Evolutionary conservation across 164 flowering plant species (phyloP), one percentile per base, ranked within the genome.

Genomic region (Umbellularia californica): DNA sequence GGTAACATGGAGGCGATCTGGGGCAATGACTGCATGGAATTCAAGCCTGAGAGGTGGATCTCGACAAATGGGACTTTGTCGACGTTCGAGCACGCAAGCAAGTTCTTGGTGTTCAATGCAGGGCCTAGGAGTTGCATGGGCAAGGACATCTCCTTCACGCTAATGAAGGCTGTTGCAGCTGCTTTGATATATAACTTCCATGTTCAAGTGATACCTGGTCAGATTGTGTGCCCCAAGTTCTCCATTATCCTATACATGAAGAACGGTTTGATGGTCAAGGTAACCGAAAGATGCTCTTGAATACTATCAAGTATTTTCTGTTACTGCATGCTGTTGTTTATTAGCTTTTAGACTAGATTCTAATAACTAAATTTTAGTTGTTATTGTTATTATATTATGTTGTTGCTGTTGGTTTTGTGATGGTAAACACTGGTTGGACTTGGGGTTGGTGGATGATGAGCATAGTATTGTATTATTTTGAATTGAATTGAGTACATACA

Each of bases 1-100:
- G 90, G 82, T 6, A 79, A 85, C 58, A 82, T 82, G 84, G 76
- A 78, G 27, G 60, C 70, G 33, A 68, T 86, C 1, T 89, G 90
- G 92, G 92, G 89, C 9, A 70, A 81, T 22, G 90, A 88, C 30
- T 82, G 88, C 80, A 19, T 41, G 60, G 86, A 85, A 67, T 88
- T 84, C 76, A 85, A 72, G 80, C 90, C 89, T 0, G 88, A 89
- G 79, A 77, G 89, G 67, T 89, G 90, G 90, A 81, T 89, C 9
- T 58, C 80, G 0, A 80, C 74, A 23, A 33, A 63, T 23, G 83
- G 85, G 28, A 17, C n/a, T 14, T 25, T 76, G 33, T 30, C 0
- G 10, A 69, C 50, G 19, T 74, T 76, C n/a, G 86, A 78, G 13
- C 80, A 77, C 2, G 52, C 84, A 0, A 72, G 72, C 67, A 88